phyloP scores from a whole-genome alignment of 176 grass and related monocot genomes.

The Sorghum bicolor region DNA sequence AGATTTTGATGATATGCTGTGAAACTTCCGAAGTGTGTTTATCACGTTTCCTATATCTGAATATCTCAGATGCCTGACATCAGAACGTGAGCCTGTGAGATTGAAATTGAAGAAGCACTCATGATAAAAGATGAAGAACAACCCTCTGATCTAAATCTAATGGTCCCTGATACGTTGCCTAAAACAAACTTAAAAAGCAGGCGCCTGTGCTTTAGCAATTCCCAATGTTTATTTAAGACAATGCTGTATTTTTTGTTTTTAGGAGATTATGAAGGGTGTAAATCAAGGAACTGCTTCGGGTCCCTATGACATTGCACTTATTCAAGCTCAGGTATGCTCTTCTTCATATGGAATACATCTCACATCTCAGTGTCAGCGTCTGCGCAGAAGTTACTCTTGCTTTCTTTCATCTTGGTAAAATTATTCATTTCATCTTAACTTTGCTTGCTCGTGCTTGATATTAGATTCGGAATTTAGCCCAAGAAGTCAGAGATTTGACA shows the following conservation, averaged over 20 bases:
- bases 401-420: conserved; percentile 18
- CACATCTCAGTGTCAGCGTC: neutral
- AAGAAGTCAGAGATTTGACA: conserved; percentile 88
- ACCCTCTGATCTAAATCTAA: too few relatives aligned
- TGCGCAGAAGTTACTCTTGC: neutral
- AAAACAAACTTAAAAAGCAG: too few relatives aligned
- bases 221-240: conserved; percentile 18
- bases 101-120: too few relatives aligned
- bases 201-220: too few relatives aligned
- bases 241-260: neutral
- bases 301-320: conserved; percentile 64
- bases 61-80: too few relatives aligned
- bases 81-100: too few relatives aligned
- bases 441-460: conserved; percentile 17
- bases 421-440: conserved; percentile 11
- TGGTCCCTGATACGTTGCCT: too few relatives aligned
- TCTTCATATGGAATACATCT: conserved; percentile 9
- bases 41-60: too few relatives aligned
- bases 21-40: too few relatives aligned
- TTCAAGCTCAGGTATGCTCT: conserved; percentile 78
- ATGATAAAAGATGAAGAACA: too few relatives aligned
- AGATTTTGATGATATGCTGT: conserved; percentile 7
- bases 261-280: conserved; percentile 83
- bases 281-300: conserved; percentile 65
- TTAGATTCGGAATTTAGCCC: conserved; percentile 82